A percentile compares a stretch with the other conserved stretches of the same genome.
Evolutionary conservation across 768 basidiomycete genomes (phyloP).

Genomic region (Leccinum aurantiacum): DNA sequence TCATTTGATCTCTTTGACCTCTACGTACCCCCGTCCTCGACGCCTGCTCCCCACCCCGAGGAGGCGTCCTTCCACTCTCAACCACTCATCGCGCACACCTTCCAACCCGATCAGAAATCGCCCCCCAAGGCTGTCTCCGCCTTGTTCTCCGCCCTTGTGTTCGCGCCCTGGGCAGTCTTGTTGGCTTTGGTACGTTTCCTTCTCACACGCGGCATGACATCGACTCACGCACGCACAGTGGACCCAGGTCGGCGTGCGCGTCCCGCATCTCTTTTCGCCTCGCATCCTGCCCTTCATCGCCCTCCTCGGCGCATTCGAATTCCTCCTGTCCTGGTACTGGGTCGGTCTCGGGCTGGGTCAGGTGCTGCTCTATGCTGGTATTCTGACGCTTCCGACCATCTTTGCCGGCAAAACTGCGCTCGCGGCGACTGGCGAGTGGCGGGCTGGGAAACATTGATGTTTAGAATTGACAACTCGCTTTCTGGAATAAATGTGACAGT

Average conservation of each 20-base stretch:
- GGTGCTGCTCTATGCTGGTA: conserved; percentile 70
- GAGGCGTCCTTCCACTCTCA: conserved; percentile 70
- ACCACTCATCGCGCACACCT: conserved; percentile 80
- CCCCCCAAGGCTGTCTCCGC: conserved; percentile 72
- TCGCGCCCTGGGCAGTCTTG: conserved; percentile 65
- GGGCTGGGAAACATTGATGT: conserved; percentile 39
- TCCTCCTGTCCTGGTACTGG: conserved; percentile 88
- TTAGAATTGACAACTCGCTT: neutral
- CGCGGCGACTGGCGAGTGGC: conserved; percentile 56
- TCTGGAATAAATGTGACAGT: conserved; percentile 7
- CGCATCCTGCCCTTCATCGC: conserved; percentile 69
- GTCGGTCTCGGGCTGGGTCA: conserved; percentile 79
- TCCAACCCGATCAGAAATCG: conserved; percentile 72
- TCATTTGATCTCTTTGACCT: conserved; percentile 74
- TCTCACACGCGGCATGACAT: neutral
- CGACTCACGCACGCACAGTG: conserved; percentile 46
- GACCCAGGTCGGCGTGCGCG: conserved; percentile 55
- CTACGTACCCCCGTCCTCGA: conserved; percentile 64
- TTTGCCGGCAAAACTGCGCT: conserved; percentile 76
- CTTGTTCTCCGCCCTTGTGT: conserved; percentile 58
- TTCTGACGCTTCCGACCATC: conserved; percentile 62
- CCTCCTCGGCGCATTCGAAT: conserved; percentile 75
- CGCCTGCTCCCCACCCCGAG: conserved; percentile 64
- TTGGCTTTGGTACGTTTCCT: conserved; percentile 53
- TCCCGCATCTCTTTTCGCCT: conserved; percentile 62